phyloP scores from a whole-genome alignment of 2,329 filamentous ascomycete genomes.

The Rutstroemia sydowiana region DNA sequence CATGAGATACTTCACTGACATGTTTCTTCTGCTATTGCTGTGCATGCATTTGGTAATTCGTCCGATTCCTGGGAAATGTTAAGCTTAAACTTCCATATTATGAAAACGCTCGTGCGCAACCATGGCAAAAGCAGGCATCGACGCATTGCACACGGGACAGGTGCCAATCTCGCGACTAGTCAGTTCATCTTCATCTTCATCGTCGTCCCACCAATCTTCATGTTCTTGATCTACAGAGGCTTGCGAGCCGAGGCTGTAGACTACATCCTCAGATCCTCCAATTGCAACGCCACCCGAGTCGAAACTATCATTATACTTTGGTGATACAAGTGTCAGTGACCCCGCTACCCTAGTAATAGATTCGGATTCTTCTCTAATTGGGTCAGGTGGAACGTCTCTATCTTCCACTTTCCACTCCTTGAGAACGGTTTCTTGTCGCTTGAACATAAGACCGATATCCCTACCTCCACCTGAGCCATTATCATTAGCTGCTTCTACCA shows the following conservation, averaged over 20 bases:
- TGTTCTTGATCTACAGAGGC: constrained; percentile 15
- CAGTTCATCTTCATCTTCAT: constrained; percentile 18
- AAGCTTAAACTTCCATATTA: constrained; percentile 18
- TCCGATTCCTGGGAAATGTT: too few species aligned
- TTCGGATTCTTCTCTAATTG: background rate
- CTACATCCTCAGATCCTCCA: too few species aligned
- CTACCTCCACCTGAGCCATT: constrained; percentile 49
- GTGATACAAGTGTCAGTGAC: background rate
- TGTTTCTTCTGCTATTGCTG: too few species aligned
- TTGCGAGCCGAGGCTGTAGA: too few species aligned
- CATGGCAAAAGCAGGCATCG: constrained; percentile 43
- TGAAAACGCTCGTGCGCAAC: constrained; percentile 43
- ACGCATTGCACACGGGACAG: constrained; percentile 37
- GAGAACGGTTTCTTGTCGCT: constrained; percentile 60
- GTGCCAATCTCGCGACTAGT: constrained; percentile 23
- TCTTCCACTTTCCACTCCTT: constrained; percentile 58
- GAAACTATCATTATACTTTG: constrained; percentile 13
- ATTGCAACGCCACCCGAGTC: constrained; percentile 5
- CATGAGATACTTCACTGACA: too few species aligned
- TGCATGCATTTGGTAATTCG: too few species aligned
- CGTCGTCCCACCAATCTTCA: constrained; percentile 22
- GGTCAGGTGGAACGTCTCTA: constrained; percentile 29
- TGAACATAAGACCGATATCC: constrained; percentile 81
- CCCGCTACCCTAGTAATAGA: constrained; percentile 22
- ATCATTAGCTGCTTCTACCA: constrained; percentile 49